Base-by-base conservation (phyloP, 306 rosid genomes). In the Quillaja saponaria region DNA sequence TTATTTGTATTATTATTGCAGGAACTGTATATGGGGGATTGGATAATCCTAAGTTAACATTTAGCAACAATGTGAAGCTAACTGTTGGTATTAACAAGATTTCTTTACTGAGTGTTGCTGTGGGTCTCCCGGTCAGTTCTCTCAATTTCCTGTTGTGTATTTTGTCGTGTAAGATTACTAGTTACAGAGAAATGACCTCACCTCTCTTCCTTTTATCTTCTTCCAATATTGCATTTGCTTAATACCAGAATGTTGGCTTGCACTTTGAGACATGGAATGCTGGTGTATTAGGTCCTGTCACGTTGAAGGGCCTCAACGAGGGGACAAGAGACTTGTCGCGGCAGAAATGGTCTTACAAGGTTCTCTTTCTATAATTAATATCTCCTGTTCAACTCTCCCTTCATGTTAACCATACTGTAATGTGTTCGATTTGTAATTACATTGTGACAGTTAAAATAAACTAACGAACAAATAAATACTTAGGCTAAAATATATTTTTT, bases 261-360 rank as follows among this genome's bases (percentile, higher is more conserved):
- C 97, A 78, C 81, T 94, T 76, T 61, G 97, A 94, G 77, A 83
- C 79, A 65, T 89, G 99, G 99, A 94, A 94, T 83, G 80, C 81
- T 5, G 97, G 99, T 41, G 84, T 94, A 65, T 84, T 89, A 46
- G 99, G 99, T 63, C 97, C 99, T 0, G 84, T 87, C 71, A 74
- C 96, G 5, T 85, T 94, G 62, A 45, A 59, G 68, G 97, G 96
- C 67, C 78, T 94, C 55, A 89, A 89, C 44, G 78, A 85, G 34
- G 99, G 97, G 57, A 89, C 91, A 25, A 78, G 91, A 76, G 99
- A 94, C 78, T 74, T 94, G 86, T 83, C 97, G 1, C 55, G 28
- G 34, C 84, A 87, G 74, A 85, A 76, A 83, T 94, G 97, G 97
- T 82, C 96, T 40, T 89, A 89, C 81, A 92, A 92, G 99, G 99